A percentile compares a stretch with the other conserved stretches of the same genome.
These are phyloP conservation scores for Polygonum maritimum DNA, from an alignment of 148 eudicot species.

Conservation along the genomic window DNA sequence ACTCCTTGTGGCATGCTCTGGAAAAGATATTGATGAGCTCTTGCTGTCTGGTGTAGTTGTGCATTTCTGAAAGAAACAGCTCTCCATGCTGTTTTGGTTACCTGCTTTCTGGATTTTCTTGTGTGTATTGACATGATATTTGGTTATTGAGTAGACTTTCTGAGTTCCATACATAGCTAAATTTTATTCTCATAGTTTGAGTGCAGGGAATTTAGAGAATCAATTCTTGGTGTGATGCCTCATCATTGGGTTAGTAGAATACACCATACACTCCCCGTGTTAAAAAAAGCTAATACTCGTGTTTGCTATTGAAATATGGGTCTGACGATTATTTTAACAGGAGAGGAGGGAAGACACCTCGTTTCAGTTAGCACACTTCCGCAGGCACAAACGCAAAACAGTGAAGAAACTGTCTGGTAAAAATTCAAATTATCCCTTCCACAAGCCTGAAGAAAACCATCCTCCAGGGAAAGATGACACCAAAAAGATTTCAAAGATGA, in stretches of 20 bases:
- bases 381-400: conserved; percentile 81
- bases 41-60: not conserved
- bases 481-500: conserved; percentile 67
- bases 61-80: not conserved
- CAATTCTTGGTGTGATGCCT: conserved; percentile 92
- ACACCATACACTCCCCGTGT: not conserved
- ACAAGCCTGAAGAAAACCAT: conserved; percentile 94
- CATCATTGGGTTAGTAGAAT: conserved; percentile 77
- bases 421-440: conserved; percentile 51
- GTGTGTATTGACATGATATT: not conserved
- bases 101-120: not conserved
- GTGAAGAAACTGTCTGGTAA: conserved; percentile 70
- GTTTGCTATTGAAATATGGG: conserved; percentile 9
- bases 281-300: not conserved
- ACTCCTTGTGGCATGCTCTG: not conserved
- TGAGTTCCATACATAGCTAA: conserved; percentile 16
- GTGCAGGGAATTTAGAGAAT: conserved; percentile 92
- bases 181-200: conserved; percentile 53
- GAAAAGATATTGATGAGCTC: not conserved
- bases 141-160: not conserved
- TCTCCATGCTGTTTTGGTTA: not conserved
- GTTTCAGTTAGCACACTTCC: conserved; percentile 77
- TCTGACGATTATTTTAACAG: conserved; percentile 31
- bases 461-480: conserved; percentile 92
- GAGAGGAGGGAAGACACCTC: conserved; percentile 91